Evolutionary conservation across 73 alveolate species (phyloP), one percentile per base, ranked within the genome.

Genomic region (Blepharisma japonicum): DNA sequence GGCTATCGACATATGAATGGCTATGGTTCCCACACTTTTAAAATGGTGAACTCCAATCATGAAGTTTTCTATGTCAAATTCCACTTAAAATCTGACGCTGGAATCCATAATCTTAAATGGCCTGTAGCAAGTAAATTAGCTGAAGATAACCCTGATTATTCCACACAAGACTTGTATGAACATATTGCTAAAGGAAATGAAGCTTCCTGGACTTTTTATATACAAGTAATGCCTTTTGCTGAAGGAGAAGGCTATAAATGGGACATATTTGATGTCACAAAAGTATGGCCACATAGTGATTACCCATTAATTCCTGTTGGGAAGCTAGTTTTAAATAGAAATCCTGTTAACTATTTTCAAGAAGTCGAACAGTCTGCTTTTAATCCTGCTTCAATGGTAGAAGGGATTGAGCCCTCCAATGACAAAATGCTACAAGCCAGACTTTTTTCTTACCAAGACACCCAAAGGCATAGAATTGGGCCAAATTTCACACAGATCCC

Each of bases 391-490:
- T 89, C 89, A 74, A 77, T 91, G 71, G 98, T 92, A 6, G 96
- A 96, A 47, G 98, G 98, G 48, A 92, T 92, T 68, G 98, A 92
- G 79, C 94, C 98, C 70, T 84, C 95, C 7, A 77, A 83, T 27
- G 98, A 92, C 82, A 92, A 87, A 80, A 89, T 92, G 98, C 90
- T 92, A 77, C 81, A 92, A 81, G 98, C 96, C 68, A 87, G 98
- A 81, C 86, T 92, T 27, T 92, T 92, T 89, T 92, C 98, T 8
- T 92, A 92, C 74, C 94, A 96, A 54, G 98, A 92, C 56, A 90
- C 98, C 51, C 98, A 92, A 83, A 79, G 98, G 80, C 96, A 92
- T 82, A 89, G 98, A 89, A 91, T 92, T 42, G 98, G 98, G n/a
- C 87, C 98, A 49, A 92, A 92, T 90, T 92, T 76, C 81, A 93